A percentile compares a stretch with the other conserved stretches of the same genome.
Evolutionary conservation across 495 filamentous ascomycete genomes (phyloP).

Genomic region (Penicillium psychrofluorescens): DNA sequence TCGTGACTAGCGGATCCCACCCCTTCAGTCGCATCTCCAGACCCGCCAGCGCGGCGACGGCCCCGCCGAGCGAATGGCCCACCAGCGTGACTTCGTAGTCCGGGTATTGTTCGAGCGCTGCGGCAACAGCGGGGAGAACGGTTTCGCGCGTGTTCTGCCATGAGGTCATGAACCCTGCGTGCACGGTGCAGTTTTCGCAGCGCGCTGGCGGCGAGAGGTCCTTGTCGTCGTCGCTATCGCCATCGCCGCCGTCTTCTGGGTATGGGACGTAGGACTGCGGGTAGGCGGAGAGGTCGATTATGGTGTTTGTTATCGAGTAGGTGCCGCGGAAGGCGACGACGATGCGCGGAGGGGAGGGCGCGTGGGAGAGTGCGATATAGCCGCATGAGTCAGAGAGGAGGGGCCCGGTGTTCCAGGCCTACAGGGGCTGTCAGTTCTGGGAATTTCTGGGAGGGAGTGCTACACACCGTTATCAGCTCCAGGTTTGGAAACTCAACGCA

Average conservation of each 20-base stretch:
- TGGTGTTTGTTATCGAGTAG: conserved; percentile 84
- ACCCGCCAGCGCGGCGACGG: conserved; percentile 79
- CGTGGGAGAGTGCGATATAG: conserved; percentile 81
- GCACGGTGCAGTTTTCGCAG: conserved; percentile 84
- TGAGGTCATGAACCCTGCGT: conserved; percentile 78
- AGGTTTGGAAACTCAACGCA: conserved; percentile 75
- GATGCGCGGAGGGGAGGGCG: conserved; percentile 51
- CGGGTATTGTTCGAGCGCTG: conserved; percentile 51
- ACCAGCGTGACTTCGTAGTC: conserved; percentile 69
- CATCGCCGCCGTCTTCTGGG: conserved; percentile 34
- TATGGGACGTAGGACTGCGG: conserved; percentile 91
- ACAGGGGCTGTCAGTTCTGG: background rate
- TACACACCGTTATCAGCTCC: conserved; percentile 58
- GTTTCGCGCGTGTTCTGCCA: conserved; percentile 65
- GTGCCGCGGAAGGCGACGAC: conserved; percentile 93
- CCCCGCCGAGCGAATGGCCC: conserved; percentile 88
- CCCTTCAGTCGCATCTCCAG: conserved; percentile 65
- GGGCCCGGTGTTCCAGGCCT: conserved; percentile 87
- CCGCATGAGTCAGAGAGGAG: conserved; percentile 88
- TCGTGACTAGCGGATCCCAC: conserved; percentile 71
- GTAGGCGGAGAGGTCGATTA: conserved; percentile 78
- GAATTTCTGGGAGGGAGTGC: background rate
- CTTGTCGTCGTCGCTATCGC: conserved; percentile 1
- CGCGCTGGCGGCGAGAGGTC: conserved; percentile 7
- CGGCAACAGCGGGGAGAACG: conserved; percentile 53